Percentiles rank a stretch among this genome's conserved stretches.
Evolutionary conservation across 768 basidiomycete genomes (phyloP).

Genomic region (Tulasnella sp.): DNA sequence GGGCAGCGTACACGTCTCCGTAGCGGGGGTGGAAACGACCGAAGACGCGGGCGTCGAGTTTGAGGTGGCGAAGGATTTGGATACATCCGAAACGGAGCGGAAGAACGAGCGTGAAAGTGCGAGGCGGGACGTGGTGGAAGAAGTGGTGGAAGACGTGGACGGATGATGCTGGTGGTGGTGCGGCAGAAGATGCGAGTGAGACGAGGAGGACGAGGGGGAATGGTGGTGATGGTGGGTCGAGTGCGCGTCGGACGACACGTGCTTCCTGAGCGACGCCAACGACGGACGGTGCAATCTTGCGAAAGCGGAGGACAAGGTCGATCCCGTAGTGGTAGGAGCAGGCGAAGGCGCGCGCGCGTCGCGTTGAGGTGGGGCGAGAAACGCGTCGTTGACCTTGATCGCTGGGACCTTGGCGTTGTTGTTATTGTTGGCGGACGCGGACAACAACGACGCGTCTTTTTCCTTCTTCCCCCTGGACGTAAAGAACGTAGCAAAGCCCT

Average conservation of each 20-base stretch:
- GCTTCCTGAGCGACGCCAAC: conserved; percentile 17
- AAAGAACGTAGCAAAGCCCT: conserved; percentile 31
- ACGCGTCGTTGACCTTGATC: conserved; percentile 9
- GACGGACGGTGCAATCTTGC: background rate
- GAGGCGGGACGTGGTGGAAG: background rate
- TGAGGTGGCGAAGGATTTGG: background rate
- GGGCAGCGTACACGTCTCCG: background rate
- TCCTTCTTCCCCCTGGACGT: conserved; percentile 30
- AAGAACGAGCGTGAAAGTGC: conserved; percentile 30
- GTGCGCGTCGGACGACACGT: conserved; percentile 11
- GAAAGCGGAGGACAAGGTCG: conserved; percentile 2
- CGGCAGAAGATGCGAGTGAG: background rate
- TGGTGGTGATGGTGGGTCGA: background rate
- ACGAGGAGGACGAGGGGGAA: conserved; percentile 7
- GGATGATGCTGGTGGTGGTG: background rate
- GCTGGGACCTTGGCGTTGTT: conserved; percentile 10
- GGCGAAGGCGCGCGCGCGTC: no score
- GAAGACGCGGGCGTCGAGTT: background rate
- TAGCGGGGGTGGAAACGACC: background rate
- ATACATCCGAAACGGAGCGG: conserved; percentile 26
- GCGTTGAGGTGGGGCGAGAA: conserved; percentile 13
- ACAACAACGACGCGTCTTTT: conserved; percentile 13
- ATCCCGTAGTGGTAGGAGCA: background rate
- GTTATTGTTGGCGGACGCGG: background rate
- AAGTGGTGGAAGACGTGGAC: background rate